Evolutionary conservation across 371 early-diverging fungal genomes (phyloP).

Genomic region (Basidiobolus meristosporus): DNA sequence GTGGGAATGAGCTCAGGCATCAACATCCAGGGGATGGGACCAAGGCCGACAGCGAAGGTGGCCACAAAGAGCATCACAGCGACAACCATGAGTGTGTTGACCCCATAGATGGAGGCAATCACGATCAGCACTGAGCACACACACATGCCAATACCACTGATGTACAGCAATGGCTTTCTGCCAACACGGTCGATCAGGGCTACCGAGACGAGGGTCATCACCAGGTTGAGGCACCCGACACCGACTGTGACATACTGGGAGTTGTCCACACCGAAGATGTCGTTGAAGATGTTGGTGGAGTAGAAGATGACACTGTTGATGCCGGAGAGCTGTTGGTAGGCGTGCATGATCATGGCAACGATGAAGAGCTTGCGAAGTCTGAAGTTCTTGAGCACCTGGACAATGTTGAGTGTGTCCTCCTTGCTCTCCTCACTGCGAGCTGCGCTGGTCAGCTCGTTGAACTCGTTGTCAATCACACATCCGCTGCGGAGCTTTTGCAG

Average conservation of each 20-base stretch:
- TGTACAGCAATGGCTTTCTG: conserved; percentile 43
- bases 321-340: conserved; percentile 60
- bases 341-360: conserved; percentile 17
- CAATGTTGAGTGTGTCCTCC: conserved; percentile 6
- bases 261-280: conserved; percentile 19
- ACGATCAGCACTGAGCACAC: conserved; percentile 26
- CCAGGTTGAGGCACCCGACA: conserved; percentile 28
- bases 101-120: conserved; percentile 20
- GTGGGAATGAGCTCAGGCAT: conserved; percentile 45
- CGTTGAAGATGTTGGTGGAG: conserved; percentile 24
- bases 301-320: conserved; percentile 74
- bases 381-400: conserved; percentile 18
- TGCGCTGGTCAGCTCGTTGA: not conserved
- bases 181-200: conserved; percentile 50
- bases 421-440: not conserved
- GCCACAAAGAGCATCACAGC: conserved; percentile 57
- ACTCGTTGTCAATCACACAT: conserved; percentile 18
- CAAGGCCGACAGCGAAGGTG: conserved; percentile 65
- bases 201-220: conserved; percentile 25
- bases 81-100: conserved; percentile 34
- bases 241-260: conserved; percentile 28
- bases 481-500: conserved; percentile 34
- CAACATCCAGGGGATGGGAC: conserved; percentile 55
- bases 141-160: conserved; percentile 30
- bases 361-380: conserved; percentile 28